Percentiles rank a stretch among this genome's conserved stretches.
Conservation (phyloP, 441 rosid genomes). For the Corymbia citriodora region DNA sequence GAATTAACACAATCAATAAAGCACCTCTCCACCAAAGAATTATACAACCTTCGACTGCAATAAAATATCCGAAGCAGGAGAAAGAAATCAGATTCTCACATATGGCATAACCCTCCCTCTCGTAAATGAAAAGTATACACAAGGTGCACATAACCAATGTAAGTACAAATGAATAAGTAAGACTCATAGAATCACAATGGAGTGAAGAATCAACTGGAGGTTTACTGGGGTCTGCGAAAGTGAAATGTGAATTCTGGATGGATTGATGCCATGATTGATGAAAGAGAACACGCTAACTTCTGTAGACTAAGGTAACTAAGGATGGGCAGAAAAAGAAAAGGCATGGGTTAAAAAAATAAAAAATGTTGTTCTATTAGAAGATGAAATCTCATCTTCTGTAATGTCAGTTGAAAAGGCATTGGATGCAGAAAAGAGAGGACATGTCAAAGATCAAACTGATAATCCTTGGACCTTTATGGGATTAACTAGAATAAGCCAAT, state of each 20-base stretch:
- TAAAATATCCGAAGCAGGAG: background rate
- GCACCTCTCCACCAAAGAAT: slow-evolving; percentile 15
- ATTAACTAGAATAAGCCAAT: background rate
- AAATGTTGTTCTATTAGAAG: background rate
- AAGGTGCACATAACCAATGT: background rate
- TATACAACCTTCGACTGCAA: slow-evolving; percentile 7
- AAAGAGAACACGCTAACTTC: background rate
- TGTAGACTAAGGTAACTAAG: background rate
- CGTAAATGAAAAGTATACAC: too few species aligned
- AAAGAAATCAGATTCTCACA: background rate
- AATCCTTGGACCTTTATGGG: background rate
- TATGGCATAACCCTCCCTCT: background rate
- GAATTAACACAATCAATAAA: slow-evolving; percentile 5
- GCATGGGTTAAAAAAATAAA: background rate
- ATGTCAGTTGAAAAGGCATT: background rate
- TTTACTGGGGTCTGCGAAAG: background rate
- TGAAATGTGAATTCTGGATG: too few species aligned
- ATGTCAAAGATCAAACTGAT: background rate
- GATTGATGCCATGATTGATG: background rate
- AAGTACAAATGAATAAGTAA: background rate
- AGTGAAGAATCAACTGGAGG: background rate
- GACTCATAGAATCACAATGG: background rate
- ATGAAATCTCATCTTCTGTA: background rate
- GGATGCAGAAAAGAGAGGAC: background rate
- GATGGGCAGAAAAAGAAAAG: background rate